phyloP scores from a whole-genome alignment of 2,329 filamentous ascomycete genomes.

The Tolypocladium tundrense region DNA sequence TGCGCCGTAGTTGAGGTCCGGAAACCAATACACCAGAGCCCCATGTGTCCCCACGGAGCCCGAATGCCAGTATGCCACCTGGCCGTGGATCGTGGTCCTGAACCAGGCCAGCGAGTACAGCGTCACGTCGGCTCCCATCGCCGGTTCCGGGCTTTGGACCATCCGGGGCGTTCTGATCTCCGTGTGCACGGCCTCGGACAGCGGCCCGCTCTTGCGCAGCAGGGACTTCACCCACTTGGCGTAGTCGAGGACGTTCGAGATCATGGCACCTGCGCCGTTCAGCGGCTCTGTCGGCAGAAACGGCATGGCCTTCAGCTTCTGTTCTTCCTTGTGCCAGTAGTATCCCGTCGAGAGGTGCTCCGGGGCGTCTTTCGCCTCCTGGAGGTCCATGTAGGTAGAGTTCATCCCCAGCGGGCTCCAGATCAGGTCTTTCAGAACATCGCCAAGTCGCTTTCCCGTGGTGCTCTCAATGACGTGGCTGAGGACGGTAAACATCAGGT shows the following conservation, averaged over 20 bases:
- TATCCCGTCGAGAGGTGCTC: conserved; percentile 32
- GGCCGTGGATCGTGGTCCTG: conserved; percentile 13
- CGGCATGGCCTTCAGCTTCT: conserved; percentile 14
- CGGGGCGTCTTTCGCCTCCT: conserved; percentile 14
- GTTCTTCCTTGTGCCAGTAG: conserved; percentile 21
- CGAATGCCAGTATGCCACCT: conserved; percentile 17
- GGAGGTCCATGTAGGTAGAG: conserved; percentile 25
- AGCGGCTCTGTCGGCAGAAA: conserved; percentile 14
- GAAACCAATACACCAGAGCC: conserved; percentile 18
- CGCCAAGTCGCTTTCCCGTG: conserved; percentile 23
- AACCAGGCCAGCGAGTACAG: conserved; percentile 21
- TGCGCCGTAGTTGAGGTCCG: conserved; percentile 4
- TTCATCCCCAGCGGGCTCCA: conserved; percentile 38
- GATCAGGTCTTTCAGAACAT: conserved; percentile 29
- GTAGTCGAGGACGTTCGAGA: conserved; percentile 40
- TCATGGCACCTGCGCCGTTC: conserved; percentile 29
- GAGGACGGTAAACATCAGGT: conserved; percentile 36
- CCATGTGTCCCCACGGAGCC: conserved; percentile 17
- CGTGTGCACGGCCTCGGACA: conserved; percentile 14
- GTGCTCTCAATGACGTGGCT: conserved; percentile 33
- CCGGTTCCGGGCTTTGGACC: conserved; percentile 11
- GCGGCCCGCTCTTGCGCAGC: conserved; percentile 19
- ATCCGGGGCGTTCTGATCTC: conserved; percentile 20
- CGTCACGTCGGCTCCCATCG: conserved; percentile 6
- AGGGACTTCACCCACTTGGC: conserved; percentile 39